A percentile compares a stretch with the other conserved stretches of the same genome.
phyloP scores from a whole-genome alignment of 805 yeast genomes.

The Spathaspora girioi region DNA sequence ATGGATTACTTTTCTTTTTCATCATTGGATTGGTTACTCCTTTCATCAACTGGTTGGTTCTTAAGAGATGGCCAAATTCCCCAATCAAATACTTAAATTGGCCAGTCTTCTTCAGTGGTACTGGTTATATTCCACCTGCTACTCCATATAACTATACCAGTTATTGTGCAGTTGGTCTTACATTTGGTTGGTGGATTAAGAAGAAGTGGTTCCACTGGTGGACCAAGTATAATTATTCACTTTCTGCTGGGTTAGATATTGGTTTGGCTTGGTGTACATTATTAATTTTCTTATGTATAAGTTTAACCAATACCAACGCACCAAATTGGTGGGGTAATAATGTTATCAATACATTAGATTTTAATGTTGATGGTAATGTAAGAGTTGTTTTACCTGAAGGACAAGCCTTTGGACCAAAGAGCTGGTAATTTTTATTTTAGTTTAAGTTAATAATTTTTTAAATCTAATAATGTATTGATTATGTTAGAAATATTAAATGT shows the following conservation, averaged over 20 bases:
- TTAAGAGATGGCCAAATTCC: conserved; percentile 40
- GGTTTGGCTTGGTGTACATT: conserved; percentile 40
- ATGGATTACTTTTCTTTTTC: conserved; percentile 36
- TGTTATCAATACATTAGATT: conserved; percentile 29
- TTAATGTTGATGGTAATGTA: conserved; percentile 10
- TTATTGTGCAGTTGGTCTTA: conserved; percentile 38
- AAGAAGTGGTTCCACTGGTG: conserved; percentile 42
- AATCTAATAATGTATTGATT: background rate
- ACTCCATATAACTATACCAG: conserved; percentile 64
- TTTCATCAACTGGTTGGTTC: conserved; percentile 32
- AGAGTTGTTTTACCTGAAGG: conserved; percentile 35
- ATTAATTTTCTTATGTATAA: conserved; percentile 31
- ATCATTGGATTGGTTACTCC: conserved; percentile 36
- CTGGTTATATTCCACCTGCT: conserved; percentile 71
- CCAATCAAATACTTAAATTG: conserved; percentile 27
- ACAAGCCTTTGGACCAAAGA: conserved; percentile 44
- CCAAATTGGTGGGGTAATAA: conserved; percentile 67
- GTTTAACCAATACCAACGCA: conserved; percentile 11
- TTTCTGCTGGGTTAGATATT: conserved; percentile 43
- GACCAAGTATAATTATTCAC: conserved; percentile 42
- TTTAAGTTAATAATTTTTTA: background rate
- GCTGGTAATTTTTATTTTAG: conserved; percentile 31
- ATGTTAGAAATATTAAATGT: background rate
- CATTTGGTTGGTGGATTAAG: conserved; percentile 37
- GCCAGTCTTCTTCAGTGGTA: conserved; percentile 43